Base-by-base conservation (phyloP, 495 filamentous ascomycete species). In the Clohesyomyces aquaticus region DNA sequence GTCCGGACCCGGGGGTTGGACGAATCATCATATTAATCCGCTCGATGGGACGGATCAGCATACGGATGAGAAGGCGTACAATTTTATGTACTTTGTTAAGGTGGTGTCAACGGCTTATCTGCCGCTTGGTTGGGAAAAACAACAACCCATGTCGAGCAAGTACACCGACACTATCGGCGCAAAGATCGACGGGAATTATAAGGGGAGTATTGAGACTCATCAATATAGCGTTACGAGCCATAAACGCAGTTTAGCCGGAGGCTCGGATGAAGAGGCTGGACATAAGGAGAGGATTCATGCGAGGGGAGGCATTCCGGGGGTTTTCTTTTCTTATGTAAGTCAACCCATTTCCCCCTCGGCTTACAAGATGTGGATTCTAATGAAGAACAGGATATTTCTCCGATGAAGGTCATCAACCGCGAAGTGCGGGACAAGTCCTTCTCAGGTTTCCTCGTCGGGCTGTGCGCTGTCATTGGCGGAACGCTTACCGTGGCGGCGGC, bases 31-130 rank as follows among this genome's bases (percentile, higher is more conserved):
- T 75, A 73, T 87, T 27, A 97, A 98, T 75, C 94, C 94, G 1
- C 82, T 99, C n/a, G 95, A 99, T 68, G 80, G 80, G 50, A 90
- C 89, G 9, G 76, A 81, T 66, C 93, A 97, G 79, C 73, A 78
- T 46, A 93, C 93, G 10, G 77, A 85, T 22, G 91, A 96, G 66
- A 84, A 88, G 52, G 88, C 87, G 41, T 97, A 82, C 81, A 99
- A 96, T 76, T 99, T 87, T 73, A 96, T 97, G 93, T 99, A 99
- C 80, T 99, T 98, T 74, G 82, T 99, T 75, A 99, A 99, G 78
- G 93, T 99, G 47, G 94, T 99, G 35, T 89, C 88, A 9, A 99
- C 94, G 16, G 91, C 90, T 1, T 99, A 96, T 70, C 82, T 98
- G 6, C 93, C 94, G 0, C 81, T 98, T 4, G 91, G 91, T 18